Evolutionary conservation across 148 eudicot species (phyloP).

Genomic region (Salicornia ramosissima): DNA sequence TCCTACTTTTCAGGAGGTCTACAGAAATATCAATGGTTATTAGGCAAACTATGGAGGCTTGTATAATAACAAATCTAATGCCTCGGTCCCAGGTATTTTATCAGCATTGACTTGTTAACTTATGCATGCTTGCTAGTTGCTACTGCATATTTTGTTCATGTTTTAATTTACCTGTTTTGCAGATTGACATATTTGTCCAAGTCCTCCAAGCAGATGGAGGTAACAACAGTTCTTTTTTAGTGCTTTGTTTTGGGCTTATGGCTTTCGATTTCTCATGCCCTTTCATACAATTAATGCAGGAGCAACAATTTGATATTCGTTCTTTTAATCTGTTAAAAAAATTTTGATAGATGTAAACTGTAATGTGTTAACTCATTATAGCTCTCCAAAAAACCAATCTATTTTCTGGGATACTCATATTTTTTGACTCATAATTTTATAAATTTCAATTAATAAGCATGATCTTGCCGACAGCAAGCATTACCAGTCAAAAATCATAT

Average conservation of each 20-base stretch:
- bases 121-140: slow-evolving; percentile 2
- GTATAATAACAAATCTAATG: slow-evolving; percentile 78
- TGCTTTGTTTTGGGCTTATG: neutral
- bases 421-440: neutral
- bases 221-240: slow-evolving; percentile 17
- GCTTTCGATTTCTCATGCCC: neutral
- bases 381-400: neutral
- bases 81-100: slow-evolving; percentile 76
- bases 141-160: slow-evolving; percentile 10
- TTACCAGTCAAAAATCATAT: neutral
- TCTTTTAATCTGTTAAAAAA: neutral
- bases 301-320: too few species aligned
- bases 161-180: slow-evolving; percentile 23
- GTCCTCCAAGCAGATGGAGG: slow-evolving; percentile 99
- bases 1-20: slow-evolving; percentile 60
- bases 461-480: neutral
- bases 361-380: neutral
- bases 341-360: neutral
- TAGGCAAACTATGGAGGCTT: slow-evolving; percentile 96
- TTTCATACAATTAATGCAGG: too few species aligned
- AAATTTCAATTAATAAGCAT: neutral
- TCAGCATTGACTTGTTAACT: neutral
- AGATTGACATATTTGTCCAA: slow-evolving; percentile 97
- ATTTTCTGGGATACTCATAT: too few species aligned
- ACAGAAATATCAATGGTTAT: slow-evolving; percentile 93